A percentile compares a stretch with the other conserved stretches of the same genome.
Evolutionary conservation across 805 yeast genomes (phyloP).

Genomic region (Teunomyces kruisii): DNA sequence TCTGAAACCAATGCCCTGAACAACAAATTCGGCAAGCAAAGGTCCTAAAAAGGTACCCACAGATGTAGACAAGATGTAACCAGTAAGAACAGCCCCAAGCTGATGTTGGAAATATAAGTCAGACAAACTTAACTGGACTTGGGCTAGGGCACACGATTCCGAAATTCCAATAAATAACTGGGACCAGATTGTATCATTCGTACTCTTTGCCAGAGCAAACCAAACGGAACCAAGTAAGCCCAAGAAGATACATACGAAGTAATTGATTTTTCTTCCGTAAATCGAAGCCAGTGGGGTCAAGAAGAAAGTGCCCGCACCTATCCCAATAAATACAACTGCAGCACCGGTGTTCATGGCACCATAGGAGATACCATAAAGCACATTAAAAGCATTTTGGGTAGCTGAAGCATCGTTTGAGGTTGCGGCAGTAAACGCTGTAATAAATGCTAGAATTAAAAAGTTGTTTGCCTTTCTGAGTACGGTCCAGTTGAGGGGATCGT

Average conservation of each 20-base stretch:
- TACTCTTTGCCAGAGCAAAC: slow-evolving; percentile 58
- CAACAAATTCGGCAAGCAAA: slow-evolving; percentile 71
- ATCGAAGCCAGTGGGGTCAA: slow-evolving; percentile 68
- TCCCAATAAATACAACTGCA: slow-evolving; percentile 69
- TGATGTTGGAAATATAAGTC: slow-evolving; percentile 81
- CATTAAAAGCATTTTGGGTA: slow-evolving; percentile 64
- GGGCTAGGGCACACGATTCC: slow-evolving; percentile 76
- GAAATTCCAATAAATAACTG: slow-evolving; percentile 78
- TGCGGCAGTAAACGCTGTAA: slow-evolving; percentile 70
- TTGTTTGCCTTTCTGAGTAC: slow-evolving; percentile 41
- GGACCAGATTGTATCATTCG: slow-evolving; percentile 70
- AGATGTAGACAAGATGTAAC: slow-evolving; percentile 72
- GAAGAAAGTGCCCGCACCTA: slow-evolving; percentile 63
- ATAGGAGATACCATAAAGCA: slow-evolving; percentile 61
- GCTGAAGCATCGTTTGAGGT: slow-evolving; percentile 76
- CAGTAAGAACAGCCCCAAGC: slow-evolving; percentile 67
- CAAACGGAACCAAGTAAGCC: slow-evolving; percentile 69
- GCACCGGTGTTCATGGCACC: slow-evolving; percentile 77
- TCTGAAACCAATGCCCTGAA: slow-evolving; percentile 59
- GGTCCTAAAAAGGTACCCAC: slow-evolving; percentile 82
- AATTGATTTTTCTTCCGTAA: slow-evolving; percentile 67
- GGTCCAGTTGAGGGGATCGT: slow-evolving; percentile 68
- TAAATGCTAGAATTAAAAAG: slow-evolving; percentile 50
- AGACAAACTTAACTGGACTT: slow-evolving; percentile 63
- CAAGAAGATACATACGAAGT: slow-evolving; percentile 55